A percentile compares a stretch with the other conserved stretches of the same genome.
These are phyloP conservation scores for Trichoderma asperellum DNA, from an alignment of 2,329 filamentous ascomycete genomes.

Conservation along the genomic window DNA sequence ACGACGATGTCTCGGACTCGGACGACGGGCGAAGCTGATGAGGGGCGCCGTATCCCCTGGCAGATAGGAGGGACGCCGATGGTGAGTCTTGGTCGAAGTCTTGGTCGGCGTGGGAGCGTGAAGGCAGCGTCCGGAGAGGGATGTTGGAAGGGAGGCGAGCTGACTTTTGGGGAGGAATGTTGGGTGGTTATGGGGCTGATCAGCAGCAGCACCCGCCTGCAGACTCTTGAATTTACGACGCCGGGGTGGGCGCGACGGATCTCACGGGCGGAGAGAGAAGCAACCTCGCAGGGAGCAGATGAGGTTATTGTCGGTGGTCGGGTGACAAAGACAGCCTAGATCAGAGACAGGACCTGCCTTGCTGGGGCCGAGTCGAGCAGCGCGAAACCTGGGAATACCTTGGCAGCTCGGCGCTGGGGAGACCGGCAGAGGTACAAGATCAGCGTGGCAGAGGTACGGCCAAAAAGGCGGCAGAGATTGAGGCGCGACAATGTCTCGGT, in stretches of 20 bases:
- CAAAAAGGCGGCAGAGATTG: background rate
- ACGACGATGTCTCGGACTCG: constrained; percentile 74
- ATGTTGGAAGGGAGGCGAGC: constrained; percentile 80
- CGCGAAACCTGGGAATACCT: constrained; percentile 16
- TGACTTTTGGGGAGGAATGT: constrained; percentile 76
- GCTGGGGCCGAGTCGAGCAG: constrained; percentile 19
- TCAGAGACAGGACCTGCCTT: constrained; percentile 23
- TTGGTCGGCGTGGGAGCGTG: constrained; percentile 43
- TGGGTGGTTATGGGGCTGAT: constrained; percentile 78
- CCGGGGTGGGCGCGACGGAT: constrained; percentile 29
- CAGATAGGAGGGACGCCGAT: constrained; percentile 43
- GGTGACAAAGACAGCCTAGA: constrained; percentile 23
- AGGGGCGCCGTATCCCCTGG: constrained; percentile 42
- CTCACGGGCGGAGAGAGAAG: constrained; percentile 5
- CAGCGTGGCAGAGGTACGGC: background rate
- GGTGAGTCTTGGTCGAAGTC: constrained; percentile 50
- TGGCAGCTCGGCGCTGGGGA: constrained; percentile 17
- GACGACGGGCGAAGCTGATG: constrained; percentile 55
- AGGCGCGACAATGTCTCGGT: constrained; percentile 12
- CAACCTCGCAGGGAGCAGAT: constrained; percentile 12
- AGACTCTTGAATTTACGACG: constrained; percentile 38
- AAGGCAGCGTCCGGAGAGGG: constrained; percentile 75
- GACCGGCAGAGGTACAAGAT: constrained; percentile 14
- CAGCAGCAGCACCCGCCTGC: constrained; percentile 72
- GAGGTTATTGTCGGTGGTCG: constrained; percentile 20